phyloP scores from a whole-genome alignment of 495 filamentous ascomycete species.

The Neurospora sp. region DNA sequence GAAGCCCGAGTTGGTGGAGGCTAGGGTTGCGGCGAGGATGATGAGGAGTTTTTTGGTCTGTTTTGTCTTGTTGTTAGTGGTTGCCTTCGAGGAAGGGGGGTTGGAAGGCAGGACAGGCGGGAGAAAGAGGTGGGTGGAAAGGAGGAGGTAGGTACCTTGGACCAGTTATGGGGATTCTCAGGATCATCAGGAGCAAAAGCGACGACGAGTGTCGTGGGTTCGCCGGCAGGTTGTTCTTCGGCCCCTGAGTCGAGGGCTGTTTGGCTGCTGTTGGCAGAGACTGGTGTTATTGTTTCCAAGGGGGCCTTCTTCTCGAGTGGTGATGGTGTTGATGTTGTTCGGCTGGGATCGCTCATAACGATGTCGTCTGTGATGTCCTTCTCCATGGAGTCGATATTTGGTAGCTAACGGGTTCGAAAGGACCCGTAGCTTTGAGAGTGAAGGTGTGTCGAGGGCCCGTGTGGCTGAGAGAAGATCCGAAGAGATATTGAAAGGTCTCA shows the following conservation, averaged over 20 bases:
- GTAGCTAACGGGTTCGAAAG: not conserved
- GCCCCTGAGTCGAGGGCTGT: not conserved
- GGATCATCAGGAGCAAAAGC: slow-evolving; percentile 14
- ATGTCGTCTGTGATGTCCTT: not conserved
- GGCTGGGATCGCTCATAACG: not conserved
- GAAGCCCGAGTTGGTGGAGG: slow-evolving; percentile 13
- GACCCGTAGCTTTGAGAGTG: not conserved
- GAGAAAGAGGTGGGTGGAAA: no score
- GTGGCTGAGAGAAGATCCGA: not conserved
- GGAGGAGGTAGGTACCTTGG: no score
- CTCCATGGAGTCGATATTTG: not conserved
- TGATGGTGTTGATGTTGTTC: not conserved
- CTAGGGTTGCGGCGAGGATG: slow-evolving; percentile 11
- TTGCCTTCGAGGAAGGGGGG: no score
- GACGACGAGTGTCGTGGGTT: slow-evolving; percentile 4
- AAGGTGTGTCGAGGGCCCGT: not conserved
- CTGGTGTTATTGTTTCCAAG: not conserved
- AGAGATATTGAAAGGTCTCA: not conserved
- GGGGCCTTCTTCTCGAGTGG: not conserved
- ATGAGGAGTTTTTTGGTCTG: slow-evolving; percentile 12
- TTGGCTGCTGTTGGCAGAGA: not conserved
- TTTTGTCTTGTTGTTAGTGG: not conserved
- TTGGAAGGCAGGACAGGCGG: no score
- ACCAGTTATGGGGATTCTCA: slow-evolving; percentile 17
- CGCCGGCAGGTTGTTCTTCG: not conserved